phyloP scores from a whole-genome alignment of 2,329 filamentous ascomycete species.

The Claviceps pazoutovae region DNA sequence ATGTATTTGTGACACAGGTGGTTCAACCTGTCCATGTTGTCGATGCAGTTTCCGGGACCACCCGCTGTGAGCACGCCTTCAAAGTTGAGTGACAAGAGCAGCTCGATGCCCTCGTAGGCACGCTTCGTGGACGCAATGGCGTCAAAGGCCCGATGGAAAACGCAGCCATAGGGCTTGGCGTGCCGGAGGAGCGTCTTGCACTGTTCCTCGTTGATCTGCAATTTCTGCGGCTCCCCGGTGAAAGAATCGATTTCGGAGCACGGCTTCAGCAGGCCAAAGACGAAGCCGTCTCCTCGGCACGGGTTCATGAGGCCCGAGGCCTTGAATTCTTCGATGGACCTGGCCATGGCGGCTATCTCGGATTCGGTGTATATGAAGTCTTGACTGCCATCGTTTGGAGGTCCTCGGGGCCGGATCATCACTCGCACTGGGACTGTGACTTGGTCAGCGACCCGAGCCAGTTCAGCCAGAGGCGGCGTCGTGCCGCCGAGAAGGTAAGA shows the following conservation, averaged over 20 bases:
- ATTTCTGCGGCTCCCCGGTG: not conserved
- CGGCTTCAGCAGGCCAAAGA: constrained; percentile 34
- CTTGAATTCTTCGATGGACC: constrained; percentile 24
- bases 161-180: constrained; percentile 28
- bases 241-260: not conserved
- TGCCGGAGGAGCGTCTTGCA: constrained; percentile 27
- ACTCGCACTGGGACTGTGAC: constrained; percentile 31
- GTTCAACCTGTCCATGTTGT: constrained; percentile 25
- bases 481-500: constrained; percentile 38
- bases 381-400: constrained; percentile 6
- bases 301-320: constrained; percentile 22
- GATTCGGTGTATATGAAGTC: constrained; percentile 36
- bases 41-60: constrained; percentile 26
- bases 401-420: constrained; percentile 38
- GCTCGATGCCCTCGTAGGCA: constrained; percentile 15
- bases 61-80: constrained; percentile 39
- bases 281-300: constrained; percentile 38
- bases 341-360: constrained; percentile 31
- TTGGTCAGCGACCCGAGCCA: constrained; percentile 16
- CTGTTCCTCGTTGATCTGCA: constrained; percentile 24
- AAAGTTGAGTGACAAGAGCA: constrained; percentile 31
- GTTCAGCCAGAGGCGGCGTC: constrained; percentile 31
- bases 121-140: constrained; percentile 21
- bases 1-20: constrained; percentile 19
- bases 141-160: constrained; percentile 46